These are phyloP conservation scores for Flaveria floridana DNA, from an alignment of 140 eudicot genomes.

Conservation along the genomic window DNA sequence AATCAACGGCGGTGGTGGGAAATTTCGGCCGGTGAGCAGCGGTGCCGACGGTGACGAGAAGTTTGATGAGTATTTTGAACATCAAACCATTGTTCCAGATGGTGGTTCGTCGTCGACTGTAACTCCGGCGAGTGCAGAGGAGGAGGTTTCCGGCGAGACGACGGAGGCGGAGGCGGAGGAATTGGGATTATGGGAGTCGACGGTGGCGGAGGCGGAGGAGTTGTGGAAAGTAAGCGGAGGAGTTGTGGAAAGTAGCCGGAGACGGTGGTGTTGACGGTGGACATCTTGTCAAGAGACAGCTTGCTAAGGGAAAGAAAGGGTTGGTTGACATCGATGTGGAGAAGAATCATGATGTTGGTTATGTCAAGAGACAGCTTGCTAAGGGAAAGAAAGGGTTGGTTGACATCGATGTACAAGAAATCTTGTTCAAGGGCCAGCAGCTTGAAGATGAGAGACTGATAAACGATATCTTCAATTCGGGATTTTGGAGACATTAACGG, in stretches of 20 bases:
- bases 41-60: slow-evolving; percentile 60
- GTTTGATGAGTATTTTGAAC: slow-evolving; percentile 13
- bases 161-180: slow-evolving; percentile 48
- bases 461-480: slow-evolving; percentile 63
- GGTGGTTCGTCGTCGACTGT: slow-evolving; percentile 19
- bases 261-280: slow-evolving; percentile 47
- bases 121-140: slow-evolving; percentile 20
- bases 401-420: slow-evolving; percentile 64
- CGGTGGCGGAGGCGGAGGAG: slow-evolving; percentile 55
- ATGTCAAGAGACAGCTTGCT: slow-evolving; percentile 67
- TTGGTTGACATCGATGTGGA: no score
- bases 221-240: slow-evolving; percentile 44
- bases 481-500: no score
- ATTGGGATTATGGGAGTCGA: slow-evolving; percentile 51
- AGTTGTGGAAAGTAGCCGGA: no score
- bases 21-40: slow-evolving; percentile 40
- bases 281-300: no score
- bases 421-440: slow-evolving; percentile 61
- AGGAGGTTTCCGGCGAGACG: slow-evolving; percentile 43
- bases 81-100: slow-evolving; percentile 21
- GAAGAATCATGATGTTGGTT: slow-evolving; percentile 71
- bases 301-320: no score
- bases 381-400: slow-evolving; percentile 46
- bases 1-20: slow-evolving; percentile 61
- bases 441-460: slow-evolving; percentile 66